phyloP scores from a whole-genome alignment of 73 alveolate genomes.

The Diophrys appendiculata region DNA sequence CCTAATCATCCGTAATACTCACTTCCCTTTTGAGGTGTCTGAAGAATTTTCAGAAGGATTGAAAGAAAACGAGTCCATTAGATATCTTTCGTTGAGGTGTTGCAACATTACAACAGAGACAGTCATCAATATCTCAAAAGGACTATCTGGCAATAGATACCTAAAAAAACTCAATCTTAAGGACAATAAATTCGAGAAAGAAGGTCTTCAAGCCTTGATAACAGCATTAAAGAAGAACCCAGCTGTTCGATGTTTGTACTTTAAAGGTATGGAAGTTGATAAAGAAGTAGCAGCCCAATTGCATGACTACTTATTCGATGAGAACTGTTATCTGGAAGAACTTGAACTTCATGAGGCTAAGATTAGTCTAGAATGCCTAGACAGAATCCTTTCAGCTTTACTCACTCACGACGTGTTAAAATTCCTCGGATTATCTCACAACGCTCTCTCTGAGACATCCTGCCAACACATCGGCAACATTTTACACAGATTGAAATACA shows the following conservation, averaged over 20 bases:
- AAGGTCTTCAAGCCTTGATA: neutral
- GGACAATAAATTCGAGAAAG: neutral
- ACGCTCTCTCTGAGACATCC: neutral
- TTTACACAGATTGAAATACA: neutral
- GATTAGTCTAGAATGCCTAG: too few species aligned
- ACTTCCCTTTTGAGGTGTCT: too few species aligned
- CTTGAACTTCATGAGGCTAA: slow-evolving; percentile 1
- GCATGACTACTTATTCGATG: neutral
- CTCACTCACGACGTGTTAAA: slow-evolving; percentile 1
- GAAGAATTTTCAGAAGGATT: too few species aligned
- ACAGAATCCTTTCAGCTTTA: neutral
- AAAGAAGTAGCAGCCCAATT: neutral
- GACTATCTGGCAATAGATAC: neutral
- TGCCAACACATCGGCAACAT: neutral
- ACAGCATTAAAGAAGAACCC: neutral
- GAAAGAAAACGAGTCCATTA: too few species aligned
- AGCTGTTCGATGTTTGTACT: neutral
- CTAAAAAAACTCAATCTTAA: neutral
- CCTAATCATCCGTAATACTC: too few species aligned
- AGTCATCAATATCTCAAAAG: neutral
- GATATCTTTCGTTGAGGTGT: too few species aligned
- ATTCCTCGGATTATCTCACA: slow-evolving; percentile 1
- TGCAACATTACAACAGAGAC: too few species aligned
- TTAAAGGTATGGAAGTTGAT: slow-evolving; percentile 6
- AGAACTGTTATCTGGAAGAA: neutral